Evolutionary conservation across 257 asterid species (phyloP), one percentile per base, ranked within the genome.

Genomic region (Rubia yunnanensis): DNA sequence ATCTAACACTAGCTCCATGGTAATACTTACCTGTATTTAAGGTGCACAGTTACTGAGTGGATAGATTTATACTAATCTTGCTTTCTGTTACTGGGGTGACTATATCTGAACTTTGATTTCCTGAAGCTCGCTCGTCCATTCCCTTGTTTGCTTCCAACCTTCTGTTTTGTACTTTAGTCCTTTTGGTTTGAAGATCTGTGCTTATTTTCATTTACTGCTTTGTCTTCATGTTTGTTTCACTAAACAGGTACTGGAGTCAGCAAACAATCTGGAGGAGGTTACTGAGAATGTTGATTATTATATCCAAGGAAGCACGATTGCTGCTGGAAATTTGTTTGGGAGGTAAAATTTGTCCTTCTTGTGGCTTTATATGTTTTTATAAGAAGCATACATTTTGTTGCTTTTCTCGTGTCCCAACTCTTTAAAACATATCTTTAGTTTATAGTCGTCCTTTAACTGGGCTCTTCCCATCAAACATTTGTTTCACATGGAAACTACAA

Each of bases 301-400:
- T 53, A 91, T 88, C 71, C 97, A 88, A 70, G 99, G 96, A 75
- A 82, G 89, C 79, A 92, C 97, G 67, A 70, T 92, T 81, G 96
- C 99, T 67, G 97, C 96, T 13, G 99, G 99, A 72, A 92, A 92
- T 82, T 77, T 92, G 80, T 92, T 92, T 82, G 99, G 96, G 82
- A 92, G 97, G 98, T 86, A 60, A 66, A 36, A 27, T 20, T 75
- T 65, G 64, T 70, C 66, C 57, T 24, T 68, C 55, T 73, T 65
- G 63, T 66, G 36, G 54, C 70, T 66, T 64, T 27, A 32, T 36
- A 20, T 39, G 30, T 60, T 18, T 26, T 34, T 46, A n/a, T n/a
- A 28, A 30, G 24, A 41, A 56, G 49, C 35, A 41, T 3, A 23
- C 1, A 3, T n/a, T 27, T 63, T 15, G 28, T 14, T 54, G 35